Base-by-base conservation (phyloP, 2,329 filamentous ascomycete genomes). In the Colletotrichum tropicicola region DNA sequence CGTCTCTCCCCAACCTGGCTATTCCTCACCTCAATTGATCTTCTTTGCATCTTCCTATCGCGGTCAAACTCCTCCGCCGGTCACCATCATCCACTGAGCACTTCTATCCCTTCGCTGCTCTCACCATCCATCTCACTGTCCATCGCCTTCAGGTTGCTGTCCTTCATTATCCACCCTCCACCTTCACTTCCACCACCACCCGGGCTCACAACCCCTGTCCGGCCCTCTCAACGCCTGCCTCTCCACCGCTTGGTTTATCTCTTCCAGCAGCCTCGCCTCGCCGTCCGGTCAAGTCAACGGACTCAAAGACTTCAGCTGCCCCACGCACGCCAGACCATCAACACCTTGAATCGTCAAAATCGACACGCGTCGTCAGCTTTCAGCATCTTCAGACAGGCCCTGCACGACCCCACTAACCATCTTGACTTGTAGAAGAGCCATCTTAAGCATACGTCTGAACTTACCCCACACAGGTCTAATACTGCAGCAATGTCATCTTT, bases 401-500 rank as follows among this genome's bases (percentile, higher is more conserved):
- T n/a, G n/a, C n/a, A n/a, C n/a, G n/a, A 41, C 37, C 37, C 15
- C 15, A 65, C 57, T 27, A 27, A 35, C 39, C 3, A n/a, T n/a
- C n/a, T 35, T 49, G 21, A 65, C 30, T 52, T 25, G 49, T 65
- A 61, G 58, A 61, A 53, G 35, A 65, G 61, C 44, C 54, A 47
- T 55, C 68, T 69, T 71, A 72, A 72, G 67, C 64, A 67, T 59
- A 30, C 47, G 35, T 68, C 57, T 72, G 58, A 66, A 71, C 69
- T 73, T 67, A 75, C 71, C 68, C 72, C 70, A 69, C 67, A 68
- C 70, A 61, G 54, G 60, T 65, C 72, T 73, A 69, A 68, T 71
- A 68, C 57, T 57, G 65, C 69, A 70, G 70, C 58, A 41, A 84
- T 84, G 82, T 75, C 80, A 57, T 80, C 79, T 68, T 83, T 81